Evolutionary conservation across 1,139 yeast genomes (phyloP).

Genomic region (Wickerhamomyces sp.): DNA sequence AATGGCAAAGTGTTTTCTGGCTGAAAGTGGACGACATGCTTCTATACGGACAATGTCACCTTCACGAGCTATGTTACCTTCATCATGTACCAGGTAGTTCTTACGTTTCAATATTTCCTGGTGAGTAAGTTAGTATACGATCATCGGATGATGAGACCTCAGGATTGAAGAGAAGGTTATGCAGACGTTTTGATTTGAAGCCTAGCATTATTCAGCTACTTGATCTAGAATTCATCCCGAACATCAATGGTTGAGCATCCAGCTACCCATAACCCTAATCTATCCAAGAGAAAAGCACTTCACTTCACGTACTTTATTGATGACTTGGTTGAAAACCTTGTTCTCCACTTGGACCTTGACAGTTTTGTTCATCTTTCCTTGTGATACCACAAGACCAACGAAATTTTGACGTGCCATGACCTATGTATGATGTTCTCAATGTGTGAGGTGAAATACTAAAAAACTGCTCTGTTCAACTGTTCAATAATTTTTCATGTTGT

Average conservation of each 20-base stretch:
- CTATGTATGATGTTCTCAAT: not conserved
- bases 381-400: constrained; percentile 88
- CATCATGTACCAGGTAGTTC: constrained; percentile 90
- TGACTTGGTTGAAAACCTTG: constrained; percentile 58
- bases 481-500: too few species aligned
- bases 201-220: too few species aligned
- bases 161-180: too few species aligned
- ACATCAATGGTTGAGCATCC: too few species aligned
- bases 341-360: constrained; percentile 87
- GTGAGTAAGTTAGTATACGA: not conserved
- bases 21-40: constrained; percentile 79
- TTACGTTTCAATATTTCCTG: constrained; percentile 69
- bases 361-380: constrained; percentile 94
- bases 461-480: not conserved
- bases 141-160: not conserved
- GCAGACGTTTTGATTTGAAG: too few species aligned
- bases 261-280: not conserved
- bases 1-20: constrained; percentile 83
- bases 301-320: constrained; percentile 44
- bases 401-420: constrained; percentile 85
- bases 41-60: constrained; percentile 95
- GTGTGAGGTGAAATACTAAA: too few species aligned
- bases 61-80: constrained; percentile 84
- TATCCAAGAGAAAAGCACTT: not conserved
- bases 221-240: too few species aligned